phyloP scores from a whole-genome alignment of 441 rosid genomes.

The Hura crepitans region DNA sequence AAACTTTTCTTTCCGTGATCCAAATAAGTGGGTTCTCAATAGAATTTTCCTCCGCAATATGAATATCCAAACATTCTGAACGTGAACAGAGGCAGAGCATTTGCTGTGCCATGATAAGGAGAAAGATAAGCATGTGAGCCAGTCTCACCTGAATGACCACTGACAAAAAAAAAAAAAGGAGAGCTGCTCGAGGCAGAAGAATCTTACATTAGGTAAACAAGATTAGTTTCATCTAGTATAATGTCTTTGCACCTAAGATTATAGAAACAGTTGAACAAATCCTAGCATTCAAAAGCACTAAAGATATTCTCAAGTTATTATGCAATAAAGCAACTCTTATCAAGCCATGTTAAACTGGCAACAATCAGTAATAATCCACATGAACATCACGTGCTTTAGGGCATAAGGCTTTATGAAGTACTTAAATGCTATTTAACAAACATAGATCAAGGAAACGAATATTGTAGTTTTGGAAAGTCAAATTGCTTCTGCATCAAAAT shows the following conservation, averaged over 20 bases:
- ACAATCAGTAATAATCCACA: background rate
- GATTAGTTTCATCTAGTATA: background rate
- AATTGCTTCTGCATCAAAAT: slow-evolving; percentile 5
- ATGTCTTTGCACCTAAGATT: background rate
- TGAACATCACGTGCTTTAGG: background rate
- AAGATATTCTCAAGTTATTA: background rate
- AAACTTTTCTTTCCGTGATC: background rate
- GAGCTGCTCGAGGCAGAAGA: background rate
- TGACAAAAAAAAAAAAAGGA: background rate
- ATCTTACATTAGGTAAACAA: background rate
- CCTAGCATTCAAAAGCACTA: background rate
- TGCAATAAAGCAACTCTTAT: background rate
- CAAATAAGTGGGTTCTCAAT: background rate
- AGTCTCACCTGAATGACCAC: background rate
- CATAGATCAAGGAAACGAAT: background rate
- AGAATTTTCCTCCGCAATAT: background rate
- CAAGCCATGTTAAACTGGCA: background rate
- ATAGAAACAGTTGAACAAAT: background rate
- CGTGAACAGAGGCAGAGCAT: background rate
- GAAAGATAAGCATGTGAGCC: background rate
- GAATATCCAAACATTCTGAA: no score
- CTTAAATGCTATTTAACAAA: background rate
- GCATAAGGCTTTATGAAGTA: background rate
- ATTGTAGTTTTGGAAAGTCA: background rate
- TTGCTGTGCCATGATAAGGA: background rate